These are phyloP conservation scores for Teratosphaeria zuluensis DNA, from an alignment of 2,329 filamentous ascomycete genomes.

Conservation along the genomic window DNA sequence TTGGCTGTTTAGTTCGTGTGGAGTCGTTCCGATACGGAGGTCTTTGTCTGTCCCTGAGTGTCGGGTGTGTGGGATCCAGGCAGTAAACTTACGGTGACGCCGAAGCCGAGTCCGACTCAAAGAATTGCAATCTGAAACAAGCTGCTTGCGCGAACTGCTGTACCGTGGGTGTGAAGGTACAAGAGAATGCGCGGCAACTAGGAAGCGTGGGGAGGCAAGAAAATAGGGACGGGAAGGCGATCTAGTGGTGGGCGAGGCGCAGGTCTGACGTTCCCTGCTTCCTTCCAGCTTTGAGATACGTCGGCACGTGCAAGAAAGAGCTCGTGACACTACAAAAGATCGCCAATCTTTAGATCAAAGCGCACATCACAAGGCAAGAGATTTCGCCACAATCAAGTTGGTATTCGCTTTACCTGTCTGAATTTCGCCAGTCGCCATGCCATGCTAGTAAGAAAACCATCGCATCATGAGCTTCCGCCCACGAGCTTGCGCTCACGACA, in stretches of 20 bases:
- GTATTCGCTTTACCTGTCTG: background rate
- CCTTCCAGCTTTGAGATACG: background rate
- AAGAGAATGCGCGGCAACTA: background rate
- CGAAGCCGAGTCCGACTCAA: background rate
- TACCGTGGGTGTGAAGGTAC: background rate
- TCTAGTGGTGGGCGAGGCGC: background rate
- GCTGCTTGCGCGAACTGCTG: background rate
- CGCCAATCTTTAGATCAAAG: background rate
- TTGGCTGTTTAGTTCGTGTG: background rate
- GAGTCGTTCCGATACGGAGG: background rate
- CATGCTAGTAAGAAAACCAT: too few species aligned
- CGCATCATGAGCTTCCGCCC: background rate
- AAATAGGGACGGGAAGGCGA: background rate
- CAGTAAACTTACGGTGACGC: background rate
- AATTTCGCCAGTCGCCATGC: background rate
- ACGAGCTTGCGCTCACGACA: slow-evolving; percentile 13
- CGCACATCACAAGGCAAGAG: background rate
- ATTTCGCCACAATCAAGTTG: background rate
- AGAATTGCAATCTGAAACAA: background rate
- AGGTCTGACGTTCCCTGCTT: background rate
- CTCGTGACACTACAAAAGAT: background rate
- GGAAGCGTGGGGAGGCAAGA: background rate
- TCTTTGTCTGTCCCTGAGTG: background rate
- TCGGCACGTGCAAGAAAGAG: background rate
- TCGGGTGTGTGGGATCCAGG: background rate